Evolutionary conservation across 495 filamentous ascomycete genomes (phyloP).

Genomic region (Apiosordaria backusii): DNA sequence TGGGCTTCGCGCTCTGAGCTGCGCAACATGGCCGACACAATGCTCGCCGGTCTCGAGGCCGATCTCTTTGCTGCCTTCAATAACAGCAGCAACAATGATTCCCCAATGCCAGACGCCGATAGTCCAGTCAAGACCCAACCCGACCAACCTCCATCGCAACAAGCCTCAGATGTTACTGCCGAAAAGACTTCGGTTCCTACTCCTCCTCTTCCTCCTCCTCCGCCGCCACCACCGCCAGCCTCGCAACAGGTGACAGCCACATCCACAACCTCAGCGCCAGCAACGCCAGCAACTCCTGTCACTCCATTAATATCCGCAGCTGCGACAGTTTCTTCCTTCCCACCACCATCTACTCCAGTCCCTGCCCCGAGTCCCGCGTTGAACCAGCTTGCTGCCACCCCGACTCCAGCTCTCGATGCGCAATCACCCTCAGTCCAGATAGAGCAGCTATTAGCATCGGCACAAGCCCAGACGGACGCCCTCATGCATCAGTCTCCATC

Average conservation of each 20-base stretch:
- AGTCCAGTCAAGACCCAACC: not conserved
- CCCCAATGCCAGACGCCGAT: not conserved
- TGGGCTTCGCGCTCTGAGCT: slow-evolving; percentile 12
- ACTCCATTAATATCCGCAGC: not conserved
- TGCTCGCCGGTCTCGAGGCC: slow-evolving; percentile 17
- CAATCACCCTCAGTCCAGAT: not conserved
- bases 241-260: not conserved
- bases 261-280: not conserved
- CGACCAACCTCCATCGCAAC: not conserved
- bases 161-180: not conserved
- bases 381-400: not conserved
- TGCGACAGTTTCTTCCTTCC: not conserved
- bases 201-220: not conserved
- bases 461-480: not conserved
- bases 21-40: slow-evolving; percentile 21
- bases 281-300: not conserved
- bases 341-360: not conserved
- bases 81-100: not conserved
- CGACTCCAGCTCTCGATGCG: not conserved
- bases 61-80: slow-evolving; percentile 1
- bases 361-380: not conserved
- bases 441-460: not conserved
- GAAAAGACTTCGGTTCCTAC: not conserved
- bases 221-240: not conserved
- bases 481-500: not conserved